Base-by-base conservation (phyloP, 1,284 basidiomycete species). In the Cystobasidium sp. region DNA sequence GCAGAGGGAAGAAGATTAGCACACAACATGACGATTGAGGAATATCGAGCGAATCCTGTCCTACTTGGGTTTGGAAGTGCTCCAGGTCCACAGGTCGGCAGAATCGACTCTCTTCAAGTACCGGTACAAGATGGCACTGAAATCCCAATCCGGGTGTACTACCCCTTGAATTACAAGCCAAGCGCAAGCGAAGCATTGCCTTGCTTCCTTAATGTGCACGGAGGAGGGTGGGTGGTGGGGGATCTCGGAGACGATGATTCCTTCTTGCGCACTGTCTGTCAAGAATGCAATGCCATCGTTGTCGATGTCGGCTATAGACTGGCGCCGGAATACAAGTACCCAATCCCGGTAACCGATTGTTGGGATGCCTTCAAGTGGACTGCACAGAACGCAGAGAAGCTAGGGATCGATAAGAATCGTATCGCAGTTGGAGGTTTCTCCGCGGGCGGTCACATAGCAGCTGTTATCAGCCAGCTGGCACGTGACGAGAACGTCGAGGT, bases 361-460 rank as follows among this genome's bases (percentile, higher is more conserved):
- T 66, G 74, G 67, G 61, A 69, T 20, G 74, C 68, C 16, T 70
- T 63, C 68, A 39, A 61, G n/a, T 70, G 43, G 41, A 14, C 56
- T 14, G 41, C 43, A 1, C 24, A 51, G 24, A 59, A 63, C 41
- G 58, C 56, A 7, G 8, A 18, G 9, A 20, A 53, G 20, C n/a
- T 75, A 9, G 67, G 74, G 3, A 68, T 69, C 10, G 68, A 75
- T 61, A 51, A 46, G 22, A 55, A 16, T 3, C 22, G 51, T 18
- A 75, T 70, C 12, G 74, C 74, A 47, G 67, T 69, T 0, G 74
- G 74, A 44, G 74, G 74, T 1, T 75, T 75, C 74, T 63, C 56
- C 1, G 74, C 74, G 0, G 74, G 74, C 1, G 74, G 74, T 18
- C 74, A 75, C 31, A 75, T 75, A n/a, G 63, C 74, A 3, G 74